These are phyloP conservation scores for Carex littledalei DNA, from an alignment of 176 grass and related monocot species.

Conservation along the genomic window DNA sequence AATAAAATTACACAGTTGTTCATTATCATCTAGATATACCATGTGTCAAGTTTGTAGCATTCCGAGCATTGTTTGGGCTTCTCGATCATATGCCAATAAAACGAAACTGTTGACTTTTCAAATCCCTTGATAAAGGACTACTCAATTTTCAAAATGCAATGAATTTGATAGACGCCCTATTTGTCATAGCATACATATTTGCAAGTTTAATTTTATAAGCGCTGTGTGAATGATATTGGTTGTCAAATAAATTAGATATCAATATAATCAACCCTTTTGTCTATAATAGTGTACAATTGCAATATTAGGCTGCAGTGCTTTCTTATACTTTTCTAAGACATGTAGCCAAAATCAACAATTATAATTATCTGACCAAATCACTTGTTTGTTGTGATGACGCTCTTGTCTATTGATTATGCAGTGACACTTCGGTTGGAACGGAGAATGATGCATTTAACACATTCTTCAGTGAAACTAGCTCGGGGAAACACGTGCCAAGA, in stretches of 20 bases:
- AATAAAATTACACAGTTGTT: neutral
- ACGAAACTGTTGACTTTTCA: neutral
- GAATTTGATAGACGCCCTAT: neutral
- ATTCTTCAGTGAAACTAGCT: conserved; percentile 73
- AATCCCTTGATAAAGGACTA: neutral
- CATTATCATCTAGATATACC: neutral
- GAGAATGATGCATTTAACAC: conserved; percentile 80
- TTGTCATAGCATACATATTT: neutral
- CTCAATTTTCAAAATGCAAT: neutral
- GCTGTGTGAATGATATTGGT: neutral
- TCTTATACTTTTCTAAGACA: neutral
- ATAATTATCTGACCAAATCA: neutral
- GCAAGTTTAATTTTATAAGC: neutral
- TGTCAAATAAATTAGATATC: neutral
- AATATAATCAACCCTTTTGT: conserved; percentile 1
- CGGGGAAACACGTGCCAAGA: conserved; percentile 70
- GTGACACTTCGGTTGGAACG: conserved; percentile 48
- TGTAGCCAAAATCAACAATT: neutral
- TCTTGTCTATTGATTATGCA: conserved; percentile 27
- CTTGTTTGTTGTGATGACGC: neutral
- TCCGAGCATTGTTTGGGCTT: neutral
- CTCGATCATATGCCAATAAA: neutral
- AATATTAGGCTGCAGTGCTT: neutral
- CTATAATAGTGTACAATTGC: neutral
- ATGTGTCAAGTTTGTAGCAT: neutral